Base-by-base conservation (phyloP, 2,329 filamentous ascomycete species). In the Aspergillus transmontanensis region DNA sequence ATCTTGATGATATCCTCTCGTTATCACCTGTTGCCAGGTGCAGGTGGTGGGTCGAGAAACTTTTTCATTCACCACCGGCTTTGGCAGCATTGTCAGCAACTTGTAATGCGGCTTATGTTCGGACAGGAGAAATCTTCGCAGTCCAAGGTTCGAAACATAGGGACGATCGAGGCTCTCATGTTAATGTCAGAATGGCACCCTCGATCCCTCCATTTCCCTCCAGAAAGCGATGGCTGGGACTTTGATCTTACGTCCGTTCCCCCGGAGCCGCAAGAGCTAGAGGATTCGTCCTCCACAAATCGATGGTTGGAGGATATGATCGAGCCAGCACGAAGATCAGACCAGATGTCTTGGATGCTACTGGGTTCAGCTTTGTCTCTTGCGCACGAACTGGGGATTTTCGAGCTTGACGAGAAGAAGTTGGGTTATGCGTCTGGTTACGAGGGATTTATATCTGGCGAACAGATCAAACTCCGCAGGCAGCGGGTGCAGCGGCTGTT, bases 281-380 rank as follows among this genome's bases (percentile, higher is more conserved):
- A 67, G 64, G 66, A 66, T 6, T 59, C 64, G 11, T 63, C 63
- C 2, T 73, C 76, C 6, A 69, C 78, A 4, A 81, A 77, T 60
- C 71, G 80, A 57, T 85, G 84, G 82, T 74, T 84, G 1, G 80
- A 84, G 54, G 84, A 85, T 65, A 84, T 86, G 41, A 82, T 86
- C 46, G 80, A 85, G 46, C 84, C 84, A 2, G 82, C 84, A 2
- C 81, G 82, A 63, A 76, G 83, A 60, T 86, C 83, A 0, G 85
- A 86, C 67, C 81, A 84, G 3, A 87, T 87, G 84, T 86, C 85
- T 0, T 87, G 85, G 85, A 87, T 86, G 81, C 68, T 86, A 23
- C 79, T 87, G 46, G 85, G 85, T 2, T 83, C 81, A 66, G 85
- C 83, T 0, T 69, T 84, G 28, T 84, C 83, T 3, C 75, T 87